Percentiles rank a stretch among this genome's conserved stretches.
Conservation (phyloP, 169 alveolate genomes). For the Plasmodium malariae region DNA sequence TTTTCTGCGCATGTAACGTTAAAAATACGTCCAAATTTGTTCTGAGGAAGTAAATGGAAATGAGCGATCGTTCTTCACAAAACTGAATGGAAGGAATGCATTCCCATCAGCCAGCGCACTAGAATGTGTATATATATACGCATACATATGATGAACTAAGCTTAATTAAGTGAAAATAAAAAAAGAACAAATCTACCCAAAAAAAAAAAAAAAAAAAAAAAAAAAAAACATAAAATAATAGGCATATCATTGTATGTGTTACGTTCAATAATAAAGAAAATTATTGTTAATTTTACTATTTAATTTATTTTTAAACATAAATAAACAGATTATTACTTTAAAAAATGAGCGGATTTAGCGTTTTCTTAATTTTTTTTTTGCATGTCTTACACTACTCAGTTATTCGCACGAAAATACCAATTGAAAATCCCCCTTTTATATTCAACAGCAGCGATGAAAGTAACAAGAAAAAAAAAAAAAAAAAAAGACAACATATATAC, state of each 20-base stretch:
- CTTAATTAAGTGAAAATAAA: not conserved
- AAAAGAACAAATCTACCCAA: constrained; percentile 31
- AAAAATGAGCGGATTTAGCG: constrained; percentile 19
- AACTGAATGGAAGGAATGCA: not conserved
- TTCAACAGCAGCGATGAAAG: constrained; percentile 37
- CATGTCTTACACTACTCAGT: not conserved
- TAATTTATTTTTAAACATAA: not conserved
- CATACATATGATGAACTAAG: not conserved
- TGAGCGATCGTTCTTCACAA: not conserved
- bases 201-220: not conserved
- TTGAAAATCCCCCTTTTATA: constrained; percentile 65
- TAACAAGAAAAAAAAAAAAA: constrained; percentile 5
- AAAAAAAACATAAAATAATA: not conserved
- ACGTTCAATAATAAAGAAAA: not conserved
- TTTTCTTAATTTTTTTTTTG: not conserved
- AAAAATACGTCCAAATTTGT: not conserved
- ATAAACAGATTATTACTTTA: not conserved
- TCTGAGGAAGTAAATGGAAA: not conserved
- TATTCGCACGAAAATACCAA: constrained; percentile 16
- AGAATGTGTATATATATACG: not conserved
- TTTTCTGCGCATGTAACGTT: not conserved
- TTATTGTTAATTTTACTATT: constrained; percentile 3
- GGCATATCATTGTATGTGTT: no score
- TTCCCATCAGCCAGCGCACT: not conserved
- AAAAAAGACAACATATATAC: not conserved